Evolutionary conservation across 2,329 filamentous ascomycete species (phyloP), one percentile per base, ranked within the genome.

Genomic region (Daldinia eschscholtzii): DNA sequence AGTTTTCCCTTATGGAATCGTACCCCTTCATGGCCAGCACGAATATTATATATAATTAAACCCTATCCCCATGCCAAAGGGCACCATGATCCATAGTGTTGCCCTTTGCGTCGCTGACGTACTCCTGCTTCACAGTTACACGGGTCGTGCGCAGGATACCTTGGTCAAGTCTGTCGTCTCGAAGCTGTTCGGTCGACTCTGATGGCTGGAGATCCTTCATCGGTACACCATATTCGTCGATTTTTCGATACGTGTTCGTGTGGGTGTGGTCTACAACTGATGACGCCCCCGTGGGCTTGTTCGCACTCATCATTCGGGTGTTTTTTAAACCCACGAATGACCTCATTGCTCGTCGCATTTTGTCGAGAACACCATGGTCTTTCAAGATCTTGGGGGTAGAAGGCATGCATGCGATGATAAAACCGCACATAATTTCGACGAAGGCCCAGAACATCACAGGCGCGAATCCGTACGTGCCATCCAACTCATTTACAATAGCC

Each of bases 341-440:
- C 20, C 42, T 69, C 55, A 67, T 44, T 5, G 62, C 68, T 10
- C 61, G 66, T 57, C 71, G 72, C 39, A 74, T 68, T 52, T 59
- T 70, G 26, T 65, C 64, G 28, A 74, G 50, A n/a, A 74, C 28
- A 5, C 71, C 70, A 12, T 70, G 71, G 18, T 76, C 75, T 44
- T 71, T 64, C 20, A 82, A 65, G 26, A 82, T 74, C 68, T 80
- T 82, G 2, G 81, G 80, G 0, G 81, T 67, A 42, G 78, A 80
- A 4, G 81, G 81, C 39, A 82, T 68, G 57, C 80, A 77, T 42
- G 80, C 65, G 56, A 83, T 80, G 73, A 84, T 80, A 73, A 84
- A 84, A 6, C 80, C 82, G 57, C 81, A 82, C 1, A 82, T 81
- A 79, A 82, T 83, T 67, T 84, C 83, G 4, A 79, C 82, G 30